Conservation (phyloP, 2,329 filamentous ascomycete genomes). For the Neopestalotiopsis clavispora region DNA sequence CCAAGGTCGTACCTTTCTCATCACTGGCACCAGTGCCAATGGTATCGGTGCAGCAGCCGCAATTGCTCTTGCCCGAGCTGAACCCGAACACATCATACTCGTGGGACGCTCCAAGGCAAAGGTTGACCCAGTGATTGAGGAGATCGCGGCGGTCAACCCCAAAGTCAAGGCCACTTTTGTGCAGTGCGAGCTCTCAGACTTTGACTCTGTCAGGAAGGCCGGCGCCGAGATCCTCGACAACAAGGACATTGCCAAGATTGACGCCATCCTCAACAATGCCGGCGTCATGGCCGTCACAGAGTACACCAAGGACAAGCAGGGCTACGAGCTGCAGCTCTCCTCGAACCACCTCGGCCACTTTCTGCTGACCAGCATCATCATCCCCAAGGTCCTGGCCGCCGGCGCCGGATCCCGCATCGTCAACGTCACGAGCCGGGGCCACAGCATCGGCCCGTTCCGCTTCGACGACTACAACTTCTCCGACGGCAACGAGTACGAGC, state of each 20-base stretch:
- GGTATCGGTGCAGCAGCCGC: conserved; percentile 22
- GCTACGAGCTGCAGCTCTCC: conserved; percentile 23
- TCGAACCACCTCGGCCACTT: conserved; percentile 28
- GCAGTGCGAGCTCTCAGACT: conserved; percentile 24
- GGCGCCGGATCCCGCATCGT: conserved; percentile 38
- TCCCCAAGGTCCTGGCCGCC: conserved; percentile 22
- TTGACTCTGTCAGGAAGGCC: conserved; percentile 23
- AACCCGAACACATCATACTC: conserved; percentile 23
- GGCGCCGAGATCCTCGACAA: conserved; percentile 24
- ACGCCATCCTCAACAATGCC: conserved; percentile 27
- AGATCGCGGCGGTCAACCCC: conserved; percentile 22
- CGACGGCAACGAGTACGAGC: conserved; percentile 38
- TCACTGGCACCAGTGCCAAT: conserved; percentile 23
- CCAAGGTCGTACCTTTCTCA: conserved; percentile 27
- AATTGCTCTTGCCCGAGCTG: conserved; percentile 18
- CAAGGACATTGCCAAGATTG: conserved; percentile 22
- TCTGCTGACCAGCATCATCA: conserved; percentile 26
- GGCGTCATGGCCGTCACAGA: conserved; percentile 23
- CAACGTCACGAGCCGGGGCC: conserved; percentile 42
- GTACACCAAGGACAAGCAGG: conserved; percentile 26
- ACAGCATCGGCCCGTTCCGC: conserved; percentile 40
- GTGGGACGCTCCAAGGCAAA: conserved; percentile 23
- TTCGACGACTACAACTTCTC: conserved; percentile 45
- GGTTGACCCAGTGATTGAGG: conserved; percentile 24
- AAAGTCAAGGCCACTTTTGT: conserved; percentile 23